Conservation (phyloP, 306 rosid genomes). For the Oemleria cerasiformis region DNA sequence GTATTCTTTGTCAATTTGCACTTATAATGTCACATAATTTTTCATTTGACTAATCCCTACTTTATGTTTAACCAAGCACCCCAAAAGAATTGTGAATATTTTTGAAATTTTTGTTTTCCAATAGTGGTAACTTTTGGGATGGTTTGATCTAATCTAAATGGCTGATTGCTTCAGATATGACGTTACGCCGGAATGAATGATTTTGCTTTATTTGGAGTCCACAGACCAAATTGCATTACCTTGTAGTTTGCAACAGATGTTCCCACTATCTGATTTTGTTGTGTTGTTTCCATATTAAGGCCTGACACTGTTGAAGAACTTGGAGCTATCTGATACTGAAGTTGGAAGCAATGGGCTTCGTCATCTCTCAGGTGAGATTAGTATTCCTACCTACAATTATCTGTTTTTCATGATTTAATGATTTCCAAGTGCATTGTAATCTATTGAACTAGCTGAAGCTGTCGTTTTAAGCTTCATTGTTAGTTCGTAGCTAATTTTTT, state of each 20-base stretch:
- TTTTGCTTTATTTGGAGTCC: too few relatives aligned
- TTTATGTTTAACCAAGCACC: neutral
- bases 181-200: neutral
- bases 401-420: neutral
- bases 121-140: neutral
- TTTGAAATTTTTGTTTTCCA: neutral
- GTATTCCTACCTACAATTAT: neutral
- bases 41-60: neutral
- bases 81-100: neutral
- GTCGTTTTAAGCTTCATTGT: neutral
- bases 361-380: constrained; percentile 55
- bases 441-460: neutral
- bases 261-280: neutral
- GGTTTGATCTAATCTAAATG: neutral
- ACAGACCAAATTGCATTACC: neutral
- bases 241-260: neutral
- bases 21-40: neutral
- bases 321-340: constrained; percentile 74
- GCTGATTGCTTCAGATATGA: neutral
- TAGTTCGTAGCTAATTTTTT: neutral
- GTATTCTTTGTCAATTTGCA: neutral
- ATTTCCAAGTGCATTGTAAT: neutral
- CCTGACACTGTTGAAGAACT: constrained; percentile 46
- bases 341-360: constrained; percentile 60
- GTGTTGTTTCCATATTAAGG: constrained; percentile 33